Evolutionary conservation across 192 early-diverging fungal genomes (phyloP), one percentile per base, ranked within the genome.

Genomic region (Kappamyces sp.): DNA sequence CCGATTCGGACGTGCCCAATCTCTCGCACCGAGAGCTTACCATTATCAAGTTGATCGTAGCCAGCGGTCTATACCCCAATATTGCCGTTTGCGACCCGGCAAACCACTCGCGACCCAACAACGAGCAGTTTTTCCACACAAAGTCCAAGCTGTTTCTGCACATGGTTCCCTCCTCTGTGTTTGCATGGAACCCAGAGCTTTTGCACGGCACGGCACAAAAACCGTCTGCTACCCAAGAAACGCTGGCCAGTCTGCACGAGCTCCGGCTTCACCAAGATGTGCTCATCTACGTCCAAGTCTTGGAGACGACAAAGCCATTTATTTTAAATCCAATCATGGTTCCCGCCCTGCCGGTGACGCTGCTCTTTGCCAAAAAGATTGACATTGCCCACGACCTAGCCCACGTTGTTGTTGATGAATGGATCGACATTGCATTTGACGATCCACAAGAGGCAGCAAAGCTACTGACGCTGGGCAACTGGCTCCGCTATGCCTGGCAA

Each of bases 261-360:
- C 38, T 57, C 14, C 50, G 39, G 15, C n/a, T 59, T 37, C 37
- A 71, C 5, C 61, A 57, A 6, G 85, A 86, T 47, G 40, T 87
- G 2, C 55, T 86, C 2, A 82, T 79, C 43, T 86, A 86, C 63
- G 37, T 81, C 4, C 72, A 83, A 53, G 52, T 86, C 33, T 48
- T 86, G 34, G 81, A 86, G 54, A 86, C 84, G 6, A 80, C 66
- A 35, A 85, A 83, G 51, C 84, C 84, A 6, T 86, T 84, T 65
- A 46, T 86, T 30, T 62, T 80, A 2, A 86, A 87, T 48, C 70
- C 85, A 5, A 61, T 76, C 1, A 65, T 77, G 6, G 69, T 87
- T 8, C 76, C 81, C 48, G 83, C 77, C 1, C 63, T 83, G 7
- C 81, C 80, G 30, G 63, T 61, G 3, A 66, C 75, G 31, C 59